Conservation (phyloP, 345 rosid genomes). For the Aquilaria sinensis region DNA sequence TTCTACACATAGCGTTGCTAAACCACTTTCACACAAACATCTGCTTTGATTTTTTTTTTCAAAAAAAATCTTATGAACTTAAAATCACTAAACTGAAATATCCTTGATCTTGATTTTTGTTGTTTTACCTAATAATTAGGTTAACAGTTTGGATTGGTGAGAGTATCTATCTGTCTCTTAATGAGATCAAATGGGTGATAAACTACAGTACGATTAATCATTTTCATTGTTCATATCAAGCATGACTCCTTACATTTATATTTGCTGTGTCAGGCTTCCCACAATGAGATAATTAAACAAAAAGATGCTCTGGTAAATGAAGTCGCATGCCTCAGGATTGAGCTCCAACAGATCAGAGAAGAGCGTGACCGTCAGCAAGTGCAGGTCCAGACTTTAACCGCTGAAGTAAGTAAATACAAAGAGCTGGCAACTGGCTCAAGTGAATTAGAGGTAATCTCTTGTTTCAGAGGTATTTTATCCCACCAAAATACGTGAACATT, state of each 20-base stretch:
- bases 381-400: constrained; percentile 44
- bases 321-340: constrained; percentile 57
- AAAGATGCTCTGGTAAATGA: constrained; percentile 62
- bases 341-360: constrained; percentile 56
- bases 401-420: constrained; percentile 54
- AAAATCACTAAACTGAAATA: too few relatives aligned
- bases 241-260: constrained; percentile 10
- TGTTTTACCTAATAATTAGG: too few relatives aligned
- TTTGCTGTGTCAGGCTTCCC: constrained; percentile 48
- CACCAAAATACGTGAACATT: not conserved
- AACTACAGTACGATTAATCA: too few relatives aligned
- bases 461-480: not conserved
- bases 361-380: constrained; percentile 60
- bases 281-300: constrained; percentile 64
- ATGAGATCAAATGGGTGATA: too few relatives aligned
- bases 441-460: constrained; percentile 63
- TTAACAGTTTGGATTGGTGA: too few relatives aligned
- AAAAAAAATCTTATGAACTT: too few relatives aligned
- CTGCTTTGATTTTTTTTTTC: too few relatives aligned
- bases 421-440: constrained; percentile 60
- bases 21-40: too few relatives aligned
- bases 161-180: too few relatives aligned
- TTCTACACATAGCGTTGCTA: too few relatives aligned
- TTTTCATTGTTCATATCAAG: not conserved
- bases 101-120: too few relatives aligned